Conservation (phyloP, 1,284 basidiomycete species). For the Ganoderma multipileum region DNA sequence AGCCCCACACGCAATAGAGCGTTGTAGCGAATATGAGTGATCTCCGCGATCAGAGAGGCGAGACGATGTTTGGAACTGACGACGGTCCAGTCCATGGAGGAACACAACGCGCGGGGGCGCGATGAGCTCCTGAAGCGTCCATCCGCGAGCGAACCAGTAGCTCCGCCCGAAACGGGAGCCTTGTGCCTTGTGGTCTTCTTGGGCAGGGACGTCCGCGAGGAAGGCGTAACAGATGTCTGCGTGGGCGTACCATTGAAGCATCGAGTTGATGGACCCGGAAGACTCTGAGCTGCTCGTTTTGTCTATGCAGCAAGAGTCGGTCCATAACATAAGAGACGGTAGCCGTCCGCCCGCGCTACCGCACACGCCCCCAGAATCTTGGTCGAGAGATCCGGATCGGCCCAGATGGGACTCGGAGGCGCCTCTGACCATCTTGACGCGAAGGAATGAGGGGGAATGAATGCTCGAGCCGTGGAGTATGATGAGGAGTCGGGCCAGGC, state of each 20-base stretch:
- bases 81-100: slow-evolving; percentile 6
- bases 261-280: slow-evolving; percentile 18
- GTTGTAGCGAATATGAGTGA: neutral
- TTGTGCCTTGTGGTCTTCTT: neutral
- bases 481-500: no score
- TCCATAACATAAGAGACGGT: slow-evolving; percentile 13
- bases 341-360: neutral
- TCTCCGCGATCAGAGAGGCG: neutral
- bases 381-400: neutral
- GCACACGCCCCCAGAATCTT: neutral
- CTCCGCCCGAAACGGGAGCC: neutral
- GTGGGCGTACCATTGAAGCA: neutral
- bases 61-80: neutral
- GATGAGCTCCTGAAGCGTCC: slow-evolving; percentile 21
- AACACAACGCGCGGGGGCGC: slow-evolving; percentile 1
- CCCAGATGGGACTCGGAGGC: neutral
- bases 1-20: neutral
- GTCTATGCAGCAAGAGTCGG: slow-evolving; percentile 21
- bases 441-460: no score
- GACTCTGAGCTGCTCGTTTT: slow-evolving; percentile 16
- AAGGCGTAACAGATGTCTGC: neutral
- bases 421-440: no score
- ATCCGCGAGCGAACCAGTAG: slow-evolving; percentile 13
- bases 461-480: no score
- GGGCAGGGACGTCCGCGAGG: neutral